A percentile compares a stretch with the other conserved stretches of the same genome.
Evolutionary conservation across 139 green algal genomes (phyloP).

Genomic region (Choricystis sp.): DNA sequence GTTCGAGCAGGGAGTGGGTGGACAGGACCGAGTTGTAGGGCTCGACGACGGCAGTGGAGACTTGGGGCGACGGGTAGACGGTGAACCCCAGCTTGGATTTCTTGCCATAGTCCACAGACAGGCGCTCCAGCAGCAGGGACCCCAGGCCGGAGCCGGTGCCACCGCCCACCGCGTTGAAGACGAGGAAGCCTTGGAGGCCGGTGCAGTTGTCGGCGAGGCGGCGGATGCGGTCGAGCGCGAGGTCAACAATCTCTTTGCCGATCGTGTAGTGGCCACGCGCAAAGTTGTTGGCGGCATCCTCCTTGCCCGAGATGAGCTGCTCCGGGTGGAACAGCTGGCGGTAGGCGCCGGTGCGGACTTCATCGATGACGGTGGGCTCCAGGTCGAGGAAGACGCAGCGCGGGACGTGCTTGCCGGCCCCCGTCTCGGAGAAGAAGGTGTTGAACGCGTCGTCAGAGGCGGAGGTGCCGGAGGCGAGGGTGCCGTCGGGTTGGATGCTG

Average conservation of each 20-base stretch:
- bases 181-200: slow-evolving; percentile 90
- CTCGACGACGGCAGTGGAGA: slow-evolving; percentile 90
- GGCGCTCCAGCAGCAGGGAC: slow-evolving; percentile 90
- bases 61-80: slow-evolving; percentile 80
- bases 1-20: slow-evolving; percentile 92
- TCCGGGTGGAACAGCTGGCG: slow-evolving; percentile 95
- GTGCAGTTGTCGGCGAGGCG: slow-evolving; percentile 96
- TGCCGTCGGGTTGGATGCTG: slow-evolving; percentile 91
- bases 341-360: slow-evolving; percentile 91
- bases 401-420: slow-evolving; percentile 86
- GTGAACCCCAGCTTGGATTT: slow-evolving; percentile 99
- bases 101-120: slow-evolving; percentile 98
- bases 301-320: slow-evolving; percentile 95
- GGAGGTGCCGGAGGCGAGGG: slow-evolving; percentile 91
- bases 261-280: slow-evolving; percentile 82
- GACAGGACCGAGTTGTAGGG: slow-evolving; percentile 95
- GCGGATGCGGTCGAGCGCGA: slow-evolving; percentile 86
- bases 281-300: slow-evolving; percentile 81
- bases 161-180: slow-evolving; percentile 92
- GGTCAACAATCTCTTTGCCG: slow-evolving; percentile 93
- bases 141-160: slow-evolving; percentile 89
- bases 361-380: slow-evolving; percentile 89
- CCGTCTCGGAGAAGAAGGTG: slow-evolving; percentile 95
- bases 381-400: slow-evolving; percentile 89
- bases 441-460: slow-evolving; percentile 83